phyloP scores from a whole-genome alignment of 768 basidiomycete species.

The Lentinula lateritia region DNA sequence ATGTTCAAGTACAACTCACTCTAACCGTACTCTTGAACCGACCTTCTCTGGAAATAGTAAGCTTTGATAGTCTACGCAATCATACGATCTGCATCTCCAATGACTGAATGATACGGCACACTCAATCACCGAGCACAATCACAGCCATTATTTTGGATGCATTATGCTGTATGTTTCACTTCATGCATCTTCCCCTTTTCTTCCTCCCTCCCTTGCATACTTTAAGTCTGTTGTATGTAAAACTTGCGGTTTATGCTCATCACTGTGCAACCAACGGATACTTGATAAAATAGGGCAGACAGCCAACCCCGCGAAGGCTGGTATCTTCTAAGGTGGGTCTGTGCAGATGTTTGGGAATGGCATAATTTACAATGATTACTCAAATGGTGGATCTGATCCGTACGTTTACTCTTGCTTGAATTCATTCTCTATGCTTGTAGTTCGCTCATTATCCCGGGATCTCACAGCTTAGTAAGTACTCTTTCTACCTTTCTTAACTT shows the following conservation, averaged over 20 bases:
- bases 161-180: conserved; percentile 22
- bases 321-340: conserved; percentile 24
- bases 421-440: no score
- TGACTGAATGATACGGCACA: no score
- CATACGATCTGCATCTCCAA: neutral
- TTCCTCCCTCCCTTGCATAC: neutral
- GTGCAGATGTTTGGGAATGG: conserved; percentile 18
- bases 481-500: no score
- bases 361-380: conserved; percentile 16
- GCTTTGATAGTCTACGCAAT: neutral
- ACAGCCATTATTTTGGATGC: conserved; percentile 27
- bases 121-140: no score
- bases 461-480: no score
- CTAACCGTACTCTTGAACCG: conserved; percentile 19
- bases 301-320: conserved; percentile 15
- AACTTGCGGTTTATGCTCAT: neutral
- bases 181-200: neutral
- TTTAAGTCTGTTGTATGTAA: neutral
- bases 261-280: conserved; percentile 14
- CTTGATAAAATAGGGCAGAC: conserved; percentile 31
- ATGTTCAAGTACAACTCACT: conserved; percentile 20
- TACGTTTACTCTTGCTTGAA: no score
- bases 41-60: conserved; percentile 26
- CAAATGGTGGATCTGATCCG: conserved; percentile 12
- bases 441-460: no score